Evolutionary conservation across 345 rosid species (phyloP), one percentile per base, ranked within the genome.

Genomic region (Cardamine resedifolia): DNA sequence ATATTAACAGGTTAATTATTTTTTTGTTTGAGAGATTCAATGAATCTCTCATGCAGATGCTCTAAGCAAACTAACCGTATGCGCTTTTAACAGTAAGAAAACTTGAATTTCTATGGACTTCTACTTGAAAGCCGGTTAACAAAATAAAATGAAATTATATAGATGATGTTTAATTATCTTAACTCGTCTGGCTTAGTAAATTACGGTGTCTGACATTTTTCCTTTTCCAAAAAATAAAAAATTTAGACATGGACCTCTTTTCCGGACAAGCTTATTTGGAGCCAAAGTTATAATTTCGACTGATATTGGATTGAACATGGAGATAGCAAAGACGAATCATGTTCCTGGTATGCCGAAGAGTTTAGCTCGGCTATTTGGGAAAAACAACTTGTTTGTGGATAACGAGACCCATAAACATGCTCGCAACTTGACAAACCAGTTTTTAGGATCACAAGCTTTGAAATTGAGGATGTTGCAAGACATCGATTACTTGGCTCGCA

Each of bases 181-280:
- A 30, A 30, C 33, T 30, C 5, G 33, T 30, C 6, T 30, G 33
- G 7, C 6, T 19, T 19, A 19, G 26, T 48, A 6, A 14, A 15
- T 27, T 26, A 26, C 20, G 5, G 31, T 14, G 31, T 52, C 36
- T 49, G 1, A 49, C 7, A 9, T 15, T 14, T 53, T 53, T 10
- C 5, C n/a, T 15, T 27, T 26, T 16, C 18, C 20, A 3, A 5
- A 62, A 15, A n/a, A 19, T 12, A 51, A 48, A 10, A n/a, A 19
- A 11, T 10, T 4, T 36, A 73, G 77, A 44, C 7, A 73, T 55
- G 77, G 77, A 8, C 66, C 77, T 7, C 1, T 73, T 16, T 73
- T 73, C 36, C 66, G 72, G 66, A 65, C 77, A 57, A 73, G 77
- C 36, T 43, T 73, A 49, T 64, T 73, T 16, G 77, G 77, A 56